A percentile compares a stretch with the other conserved stretches of the same genome.
Evolutionary conservation across 148 eudicot species (phyloP).

Genomic region (Heliamphora exappendiculata): DNA sequence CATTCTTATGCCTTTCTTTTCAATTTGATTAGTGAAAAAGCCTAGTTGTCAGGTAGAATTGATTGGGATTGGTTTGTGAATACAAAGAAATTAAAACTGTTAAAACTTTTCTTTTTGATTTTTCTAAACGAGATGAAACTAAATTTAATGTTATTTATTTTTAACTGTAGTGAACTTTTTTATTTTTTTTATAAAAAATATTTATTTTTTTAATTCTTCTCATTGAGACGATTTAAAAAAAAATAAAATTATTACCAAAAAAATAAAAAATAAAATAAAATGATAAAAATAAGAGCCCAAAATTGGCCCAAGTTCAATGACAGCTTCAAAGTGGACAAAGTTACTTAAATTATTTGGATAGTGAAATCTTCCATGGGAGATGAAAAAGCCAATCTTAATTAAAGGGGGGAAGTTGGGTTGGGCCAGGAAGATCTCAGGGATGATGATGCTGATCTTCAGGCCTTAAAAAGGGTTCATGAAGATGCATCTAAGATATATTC

Average conservation of each 20-base stretch:
- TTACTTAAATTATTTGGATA: constrained; percentile 5
- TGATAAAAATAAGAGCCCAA: too few species aligned
- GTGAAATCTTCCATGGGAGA: constrained; percentile 17
- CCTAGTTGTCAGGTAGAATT: not conserved
- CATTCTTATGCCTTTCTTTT: not conserved
- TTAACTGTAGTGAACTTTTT: too few species aligned
- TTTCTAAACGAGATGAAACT: too few species aligned
- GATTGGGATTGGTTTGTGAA: constrained; percentile 6
- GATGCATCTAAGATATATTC: constrained; percentile 29
- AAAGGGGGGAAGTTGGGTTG: constrained; percentile 22
- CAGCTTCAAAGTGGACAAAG: constrained; percentile 13
- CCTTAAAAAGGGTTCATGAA: constrained; percentile 16
- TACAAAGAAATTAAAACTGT: too few species aligned
- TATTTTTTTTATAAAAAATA: too few species aligned
- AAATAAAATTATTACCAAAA: too few species aligned
- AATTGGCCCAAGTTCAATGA: constrained; percentile 18
- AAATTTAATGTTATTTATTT: too few species aligned
- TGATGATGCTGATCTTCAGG: constrained; percentile 31
- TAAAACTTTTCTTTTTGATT: too few species aligned
- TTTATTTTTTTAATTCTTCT: too few species aligned
- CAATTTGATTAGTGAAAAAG: not conserved
- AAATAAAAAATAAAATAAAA: not conserved
- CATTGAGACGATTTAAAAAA: too few species aligned
- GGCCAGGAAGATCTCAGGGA: constrained; percentile 38
- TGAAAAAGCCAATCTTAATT: constrained; percentile 17